Evolutionary conservation across 176 grass and related monocot genomes (phyloP), one percentile per base, ranked within the genome.

Genomic region (Bolboschoenus planiculmis): DNA sequence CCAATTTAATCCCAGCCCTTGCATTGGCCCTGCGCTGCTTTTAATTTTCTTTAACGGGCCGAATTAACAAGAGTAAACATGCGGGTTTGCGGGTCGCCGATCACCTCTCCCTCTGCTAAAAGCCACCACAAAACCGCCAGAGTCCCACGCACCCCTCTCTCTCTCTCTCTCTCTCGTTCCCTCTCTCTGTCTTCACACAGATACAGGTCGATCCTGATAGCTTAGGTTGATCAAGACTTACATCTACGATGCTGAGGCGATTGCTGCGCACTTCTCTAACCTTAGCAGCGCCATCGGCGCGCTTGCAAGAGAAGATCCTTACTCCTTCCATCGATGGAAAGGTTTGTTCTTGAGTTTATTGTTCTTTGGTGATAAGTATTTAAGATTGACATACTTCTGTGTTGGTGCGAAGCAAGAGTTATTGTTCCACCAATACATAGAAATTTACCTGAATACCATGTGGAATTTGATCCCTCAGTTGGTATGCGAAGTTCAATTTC

Each of bases 171-270:
- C 36, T 70, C 35, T 39, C 63, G 7, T 33, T 66, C 35, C 39
- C 20, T 21, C 6, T 3, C 35, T 37, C 8, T 18, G 20, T 64
- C 14, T 64, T 3, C 30, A 6, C 60, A 64, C 4, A 64, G 61
- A 64, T 61, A 30, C 20, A 61, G 57, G 1, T 30, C 3, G 29
- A 60, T 36, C 16, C 62, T 65, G 31, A 65, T 35, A n/a, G n/a
- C 50, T 16, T 10, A 48, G 42, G 42, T 20, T 15, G 46, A 50
- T 77, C 46, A 16, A 33, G 13, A 13, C 44, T 13, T 51, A 53
- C 44, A 34, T 31, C 46, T 11, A 63, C 24, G 80, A 82, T 82
- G 80, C 37, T 82, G 56, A 82, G 80, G 58, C 56, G 80, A 63
- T 50, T 82, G 24, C 4, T 82, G 56, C 60, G 57, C 24, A 20